Evolutionary conservation across 129 eudicot species (phyloP), one percentile per base, ranked within the genome.

Genomic region (Heracleum sosnowskyi): DNA sequence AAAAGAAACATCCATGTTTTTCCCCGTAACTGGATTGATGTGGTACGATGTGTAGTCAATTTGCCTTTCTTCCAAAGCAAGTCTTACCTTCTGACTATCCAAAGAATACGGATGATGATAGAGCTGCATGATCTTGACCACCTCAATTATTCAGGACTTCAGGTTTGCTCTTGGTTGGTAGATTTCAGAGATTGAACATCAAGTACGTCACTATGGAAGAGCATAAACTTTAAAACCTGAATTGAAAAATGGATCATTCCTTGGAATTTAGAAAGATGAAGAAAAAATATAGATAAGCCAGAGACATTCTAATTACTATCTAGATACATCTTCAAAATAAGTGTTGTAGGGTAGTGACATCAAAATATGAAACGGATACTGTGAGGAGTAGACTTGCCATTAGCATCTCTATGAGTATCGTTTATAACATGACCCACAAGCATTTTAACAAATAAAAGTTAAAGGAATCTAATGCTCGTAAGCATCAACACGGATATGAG

Each of bases 71-170:
- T 93, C 98, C 86, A 94, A 84, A 47, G 91, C 93, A 66, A 94
- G 92, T 85, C 97, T 86, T 80, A 94, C 98, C 79, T 91, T 94
- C 82, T 94, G 98, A 93, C 98, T 94, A 79, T 94, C 92, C 80
- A 94, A 51, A 22, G 98, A 94, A 80, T 77, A 87, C 1, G 97
- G 97, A 77, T 91, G 98, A 87, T 94, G 98, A 85, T 91, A 94
- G 53, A 94, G 83, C 93, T 93, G 98, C 98, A 93, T 93, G 74
- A 28, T 39, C n/a, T n/a, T 69, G 74, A 53, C 75, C 40, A 22
- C 81, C 64, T 78, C 18, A 26, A 36, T 73, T 82, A 39, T 60
- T 60, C 16, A 10, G 68, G 16, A n/a, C 33, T 53, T 55, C 28
- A 40, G 53, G 40, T 62, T 37, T 62, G 46, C 34, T 77, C 80